A percentile compares a stretch with the other conserved stretches of the same genome.
phyloP scores from a whole-genome alignment of 108 stramenopile genomes.

The Pelagomonas calceolata region DNA sequence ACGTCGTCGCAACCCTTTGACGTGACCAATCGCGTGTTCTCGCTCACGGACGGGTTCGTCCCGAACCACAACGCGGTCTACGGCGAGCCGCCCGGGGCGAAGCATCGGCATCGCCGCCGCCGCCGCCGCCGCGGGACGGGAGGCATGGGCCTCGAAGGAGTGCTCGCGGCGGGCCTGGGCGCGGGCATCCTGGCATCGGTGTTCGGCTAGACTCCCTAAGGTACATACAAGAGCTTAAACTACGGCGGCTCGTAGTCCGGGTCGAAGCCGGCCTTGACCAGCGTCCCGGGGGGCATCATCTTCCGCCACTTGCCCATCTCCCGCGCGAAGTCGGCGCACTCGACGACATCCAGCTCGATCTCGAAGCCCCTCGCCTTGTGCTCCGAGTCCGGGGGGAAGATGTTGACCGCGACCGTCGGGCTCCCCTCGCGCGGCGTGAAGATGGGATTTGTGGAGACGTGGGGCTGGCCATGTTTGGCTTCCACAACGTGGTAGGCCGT shows the following conservation, averaged over 20 bases:
- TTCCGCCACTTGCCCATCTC: not conserved
- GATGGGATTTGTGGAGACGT: not conserved
- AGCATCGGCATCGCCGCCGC: too few species aligned
- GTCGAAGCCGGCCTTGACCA: not conserved
- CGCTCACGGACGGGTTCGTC: conserved; percentile 31
- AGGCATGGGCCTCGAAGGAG: not conserved
- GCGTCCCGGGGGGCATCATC: not conserved
- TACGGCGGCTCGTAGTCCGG: not conserved
- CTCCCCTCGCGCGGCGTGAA: not conserved
- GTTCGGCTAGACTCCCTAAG: too few species aligned
- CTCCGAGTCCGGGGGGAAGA: too few species aligned
- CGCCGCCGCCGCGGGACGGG: not conserved
- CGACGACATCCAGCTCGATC: not conserved
- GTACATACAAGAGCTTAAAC: not conserved
- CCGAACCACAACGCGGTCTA: conserved; percentile 28
- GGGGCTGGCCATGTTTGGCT: not conserved
- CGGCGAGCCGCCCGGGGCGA: not conserved
- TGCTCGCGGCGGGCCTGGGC: not conserved
- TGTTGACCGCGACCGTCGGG: not conserved
- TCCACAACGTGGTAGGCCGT: not conserved
- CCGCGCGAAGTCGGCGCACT: not conserved
- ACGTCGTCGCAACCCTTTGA: conserved; percentile 38
- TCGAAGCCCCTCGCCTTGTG: not conserved
- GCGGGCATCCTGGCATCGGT: not conserved
- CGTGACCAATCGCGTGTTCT: conserved; percentile 29